These are phyloP conservation scores for Inga laurina DNA, from an alignment of 306 rosid genomes.

Conservation along the genomic window DNA sequence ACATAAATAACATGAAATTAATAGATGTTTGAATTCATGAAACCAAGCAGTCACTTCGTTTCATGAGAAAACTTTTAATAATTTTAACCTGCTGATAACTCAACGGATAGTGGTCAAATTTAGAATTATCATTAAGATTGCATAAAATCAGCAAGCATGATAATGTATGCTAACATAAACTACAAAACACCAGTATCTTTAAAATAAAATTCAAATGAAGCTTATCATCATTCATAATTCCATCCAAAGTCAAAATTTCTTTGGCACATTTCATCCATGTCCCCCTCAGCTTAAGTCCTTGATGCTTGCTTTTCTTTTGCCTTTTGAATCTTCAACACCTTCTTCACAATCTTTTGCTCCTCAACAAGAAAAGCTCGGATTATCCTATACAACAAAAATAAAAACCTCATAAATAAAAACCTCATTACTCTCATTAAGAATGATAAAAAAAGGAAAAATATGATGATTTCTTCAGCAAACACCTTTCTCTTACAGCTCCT, in stretches of 20 bases:
- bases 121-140: not conserved
- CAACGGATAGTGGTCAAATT: not conserved
- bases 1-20: not conserved
- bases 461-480: conserved; percentile 1
- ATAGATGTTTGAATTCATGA: not conserved
- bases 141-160: not conserved
- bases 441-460: not conserved
- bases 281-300: conserved; percentile 35
- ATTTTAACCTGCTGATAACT: not conserved
- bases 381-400: conserved; percentile 39
- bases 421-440: not conserved
- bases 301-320: conserved; percentile 53
- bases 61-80: not conserved
- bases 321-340: conserved; percentile 71
- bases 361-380: conserved; percentile 64
- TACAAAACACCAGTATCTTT: conserved; percentile 13
- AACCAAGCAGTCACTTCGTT: not conserved
- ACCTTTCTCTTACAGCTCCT: conserved; percentile 70
- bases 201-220: conserved; percentile 32
- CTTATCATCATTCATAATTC: conserved; percentile 31
- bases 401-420: not conserved
- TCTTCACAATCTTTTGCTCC: conserved; percentile 70
- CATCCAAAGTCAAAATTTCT: conserved; percentile 62
- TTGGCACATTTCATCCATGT: conserved; percentile 27
- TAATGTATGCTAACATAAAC: not conserved